Conservation (phyloP, 768 basidiomycete genomes). For the Termitomyces sp. region DNA sequence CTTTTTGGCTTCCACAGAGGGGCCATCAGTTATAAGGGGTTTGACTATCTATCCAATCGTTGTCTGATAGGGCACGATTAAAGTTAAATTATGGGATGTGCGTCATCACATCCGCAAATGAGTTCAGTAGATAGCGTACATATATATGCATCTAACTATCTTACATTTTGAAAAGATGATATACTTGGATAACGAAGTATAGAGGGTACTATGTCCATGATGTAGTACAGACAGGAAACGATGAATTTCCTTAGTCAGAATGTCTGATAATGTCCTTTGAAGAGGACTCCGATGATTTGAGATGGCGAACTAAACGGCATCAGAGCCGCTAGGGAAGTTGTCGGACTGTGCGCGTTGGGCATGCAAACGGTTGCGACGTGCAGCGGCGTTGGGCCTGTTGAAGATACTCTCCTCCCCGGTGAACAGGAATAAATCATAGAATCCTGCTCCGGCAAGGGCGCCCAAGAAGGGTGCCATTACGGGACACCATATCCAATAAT, state of each 20-base stretch:
- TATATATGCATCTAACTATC: background rate
- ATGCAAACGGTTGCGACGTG: conserved; percentile 8
- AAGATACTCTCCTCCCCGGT: conserved; percentile 49
- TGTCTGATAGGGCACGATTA: too few relatives aligned
- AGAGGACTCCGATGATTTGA: background rate
- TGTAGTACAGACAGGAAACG: background rate
- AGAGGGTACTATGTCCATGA: background rate
- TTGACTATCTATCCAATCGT: too few relatives aligned
- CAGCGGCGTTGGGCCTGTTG: conserved; percentile 30
- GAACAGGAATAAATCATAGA: conserved; percentile 57
- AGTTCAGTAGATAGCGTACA: background rate
- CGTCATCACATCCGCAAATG: background rate
- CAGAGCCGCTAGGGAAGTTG: conserved; percentile 8
- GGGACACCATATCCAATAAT: conserved; percentile 75
- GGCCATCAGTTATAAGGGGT: too few relatives aligned
- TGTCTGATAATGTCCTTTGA: background rate
- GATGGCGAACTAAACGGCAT: conserved; percentile 2
- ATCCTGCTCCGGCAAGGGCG: conserved; percentile 41
- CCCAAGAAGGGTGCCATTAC: conserved; percentile 53
- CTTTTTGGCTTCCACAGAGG: too few relatives aligned
- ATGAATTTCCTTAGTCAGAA: background rate
- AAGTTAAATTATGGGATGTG: too few relatives aligned
- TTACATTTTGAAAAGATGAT: background rate
- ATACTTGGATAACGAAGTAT: background rate
- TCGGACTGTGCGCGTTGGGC: conserved; percentile 4